Percentiles rank a stretch among this genome's conserved stretches.
phyloP scores from a whole-genome alignment of 2,329 filamentous ascomycete genomes.

The Grosmannia clavigera region DNA sequence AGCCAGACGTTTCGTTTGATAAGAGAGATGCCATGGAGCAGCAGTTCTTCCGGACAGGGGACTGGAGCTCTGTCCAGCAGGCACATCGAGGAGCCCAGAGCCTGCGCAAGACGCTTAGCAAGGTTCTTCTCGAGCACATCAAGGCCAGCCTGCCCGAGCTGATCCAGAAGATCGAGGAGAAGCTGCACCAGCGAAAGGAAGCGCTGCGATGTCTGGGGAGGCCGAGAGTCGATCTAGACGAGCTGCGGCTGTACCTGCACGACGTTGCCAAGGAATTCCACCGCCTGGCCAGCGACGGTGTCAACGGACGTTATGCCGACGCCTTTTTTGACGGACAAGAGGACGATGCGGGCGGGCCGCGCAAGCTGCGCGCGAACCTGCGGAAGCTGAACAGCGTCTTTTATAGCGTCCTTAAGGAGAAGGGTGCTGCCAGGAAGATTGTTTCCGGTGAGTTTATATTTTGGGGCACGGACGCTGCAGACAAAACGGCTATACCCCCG shows the following conservation, averaged over 20 bases:
- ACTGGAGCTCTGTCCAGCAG: constrained; percentile 14
- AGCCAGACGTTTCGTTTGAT: constrained; percentile 1
- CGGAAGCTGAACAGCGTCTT: constrained; percentile 2
- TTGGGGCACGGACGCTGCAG: too few species aligned
- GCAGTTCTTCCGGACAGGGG: too few species aligned
- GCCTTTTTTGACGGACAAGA: constrained; percentile 31
- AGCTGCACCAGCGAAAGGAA: constrained; percentile 20
- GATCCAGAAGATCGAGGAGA: constrained; percentile 27
- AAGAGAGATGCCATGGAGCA: too few species aligned
- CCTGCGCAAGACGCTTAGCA: constrained; percentile 36
- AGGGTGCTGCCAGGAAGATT: not conserved
- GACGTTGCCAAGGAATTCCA: constrained; percentile 31
- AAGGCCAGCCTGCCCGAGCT: constrained; percentile 30
- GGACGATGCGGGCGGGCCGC: not conserved
- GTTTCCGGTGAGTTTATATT: not conserved
- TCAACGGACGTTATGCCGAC: constrained; percentile 39
- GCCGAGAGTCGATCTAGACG: constrained; percentile 27
- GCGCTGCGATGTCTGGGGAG: constrained; percentile 22
- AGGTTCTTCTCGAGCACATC: constrained; percentile 36
- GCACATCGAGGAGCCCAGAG: constrained; percentile 32
- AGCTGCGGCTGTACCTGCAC: constrained; percentile 37
- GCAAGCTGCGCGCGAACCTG: not conserved
- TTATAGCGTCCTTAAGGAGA: not conserved
- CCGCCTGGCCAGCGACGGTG: constrained; percentile 28
- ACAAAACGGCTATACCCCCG: not conserved